Evolutionary conservation across 1,139 yeast species (phyloP), one percentile per base, ranked within the genome.

Genomic region (Magnusiomyces tetraspermus): DNA sequence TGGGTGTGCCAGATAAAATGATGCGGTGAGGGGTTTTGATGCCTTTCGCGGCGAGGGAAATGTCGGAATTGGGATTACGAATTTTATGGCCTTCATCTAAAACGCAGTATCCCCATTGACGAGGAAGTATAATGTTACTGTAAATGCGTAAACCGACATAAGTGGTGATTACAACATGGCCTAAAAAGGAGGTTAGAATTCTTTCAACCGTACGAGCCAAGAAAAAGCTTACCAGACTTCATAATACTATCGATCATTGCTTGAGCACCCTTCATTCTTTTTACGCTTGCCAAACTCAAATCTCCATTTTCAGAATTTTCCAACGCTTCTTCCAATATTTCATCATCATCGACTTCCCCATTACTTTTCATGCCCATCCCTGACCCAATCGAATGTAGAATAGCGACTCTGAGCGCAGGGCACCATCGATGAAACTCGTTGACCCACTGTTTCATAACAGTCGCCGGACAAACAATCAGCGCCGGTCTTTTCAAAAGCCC

Each of bases 41-140:
- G 61, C 84, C 88, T 65, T 92, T 92, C 67, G 96, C 85, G 0
- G 87, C 77, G 30, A 92, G 71, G 0, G 97, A 84, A 15, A 94
- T 85, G 56, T 83, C 95, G 55, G 92, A 81, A 62, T 94, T 92
- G 0, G 98, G 98, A 64, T 92, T 92, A 60, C 97, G 76, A 55
- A 92, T 92, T 67, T 92, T 92, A 68, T 92, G 98, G 0, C 98
- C 98, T 67, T 92, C 98, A 67, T 92, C 98, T 11, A 92, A 70
- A 0, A 92, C 87, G 31, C 84, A 90, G 63, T 90, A 92, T 0
- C 92, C 90, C 97, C 98, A 92, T 55, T 79, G 73, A 6, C 76
- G 74, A 0, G 85, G 80, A n/a, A 87, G 67, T 13, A 94, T 70
- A 30, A 77, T 72, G 48, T 80, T 80, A 1, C 92, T 75, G 66